Base-by-base conservation (phyloP, 495 filamentous ascomycete species). In the Tricharina praecox region DNA sequence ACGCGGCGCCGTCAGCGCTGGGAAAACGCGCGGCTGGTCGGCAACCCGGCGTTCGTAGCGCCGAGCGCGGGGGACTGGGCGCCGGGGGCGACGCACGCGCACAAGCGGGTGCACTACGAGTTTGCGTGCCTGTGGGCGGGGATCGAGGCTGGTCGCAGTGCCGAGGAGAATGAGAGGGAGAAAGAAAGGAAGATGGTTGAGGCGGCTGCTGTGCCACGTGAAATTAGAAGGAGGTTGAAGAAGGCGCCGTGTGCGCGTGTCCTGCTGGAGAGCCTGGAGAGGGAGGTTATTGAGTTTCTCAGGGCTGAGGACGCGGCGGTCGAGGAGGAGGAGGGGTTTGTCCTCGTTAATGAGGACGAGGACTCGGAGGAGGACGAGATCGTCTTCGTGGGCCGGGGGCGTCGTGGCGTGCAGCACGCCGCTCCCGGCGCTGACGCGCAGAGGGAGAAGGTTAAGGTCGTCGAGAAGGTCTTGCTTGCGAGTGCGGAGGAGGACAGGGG, bases 51-150 rank as follows among this genome's bases (percentile, higher is more conserved):
- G 66, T 84, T 70, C 3, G 71, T 83, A 45, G 84, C 86, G 1
- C 92, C 90, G 1, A 67, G 78, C 19, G 74, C 85, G 0, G 70
- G 67, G 36, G 90, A 97, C 59, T 97, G 83, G 79, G 69, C 73
- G 46, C 69, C 85, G 24, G 72, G 70, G 24, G 86, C 88, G 0
- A 85, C 86, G 13, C 69, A 93, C 59, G 75, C 79, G 10, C 74
- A 81, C 10, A 77, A 79, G 50, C 64, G 70, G 18, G 79, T 96
- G 39, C 90, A 87, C 1, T 97, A 96, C 64, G 84, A 85, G 54
- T 75, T 92, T 33, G 90, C 92, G 4, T 75, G 78, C 11, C 70
- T 85, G 26, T 96, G 85, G 83, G 87, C n/a, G n/a, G n/a, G n/a
- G n/a, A n/a, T n/a, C n/a, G n/a, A n/a, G n/a, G n/a, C n/a, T n/a